Base-by-base conservation (phyloP, 1,284 basidiomycete genomes). In the Mycena sp. region DNA sequence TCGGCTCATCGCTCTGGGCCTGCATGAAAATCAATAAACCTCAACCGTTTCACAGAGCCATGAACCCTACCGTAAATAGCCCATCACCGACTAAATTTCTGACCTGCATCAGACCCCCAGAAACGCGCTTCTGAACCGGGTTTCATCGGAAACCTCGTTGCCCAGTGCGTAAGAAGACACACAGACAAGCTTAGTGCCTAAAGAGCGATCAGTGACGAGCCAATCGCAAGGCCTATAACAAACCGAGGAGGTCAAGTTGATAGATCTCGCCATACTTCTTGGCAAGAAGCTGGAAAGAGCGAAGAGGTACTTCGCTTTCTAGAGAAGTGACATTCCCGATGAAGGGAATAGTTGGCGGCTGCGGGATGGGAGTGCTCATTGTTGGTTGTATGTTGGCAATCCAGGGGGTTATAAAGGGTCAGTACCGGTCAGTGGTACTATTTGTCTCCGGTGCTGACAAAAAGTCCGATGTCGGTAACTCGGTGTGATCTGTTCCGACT, bases 261-360 rank as follows among this genome's bases (percentile, higher is more conserved):
- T 77, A 83, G 38, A 85, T 83, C 62, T 82, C 80, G 25, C 83
- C 83, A 67, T 83, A 84, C 61, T 80, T 76, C 61, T 81, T 74
- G 7, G 78, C 75, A 21, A 85, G 75, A 10, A 81, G 76, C 41
- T 64, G 65, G 55, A 81, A 79, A 2, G 80, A 80, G 43, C 70
- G 71, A n/a, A 76, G 63, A 2, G 81, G 81, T 11, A 81, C 70
- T 23, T 81, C 80, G 28, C 68, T 74, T 62, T 82, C 80, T 48
- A 82, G 70, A 14, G 70, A 63, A 1, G 74, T 71, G 41, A 77
- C 70, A 75, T 85, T 83, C 26, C 83, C 83, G 26, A 85, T 66
- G 69, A 84, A 77, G 1, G 82, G 82, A 37, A 82, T 70, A 4
- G 74, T 68, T 23, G 79, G 80, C 14, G 83, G 83, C 43, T 77